phyloP scores from a whole-genome alignment of 164 flowering plant species.

The Cinnamomum chago region DNA sequence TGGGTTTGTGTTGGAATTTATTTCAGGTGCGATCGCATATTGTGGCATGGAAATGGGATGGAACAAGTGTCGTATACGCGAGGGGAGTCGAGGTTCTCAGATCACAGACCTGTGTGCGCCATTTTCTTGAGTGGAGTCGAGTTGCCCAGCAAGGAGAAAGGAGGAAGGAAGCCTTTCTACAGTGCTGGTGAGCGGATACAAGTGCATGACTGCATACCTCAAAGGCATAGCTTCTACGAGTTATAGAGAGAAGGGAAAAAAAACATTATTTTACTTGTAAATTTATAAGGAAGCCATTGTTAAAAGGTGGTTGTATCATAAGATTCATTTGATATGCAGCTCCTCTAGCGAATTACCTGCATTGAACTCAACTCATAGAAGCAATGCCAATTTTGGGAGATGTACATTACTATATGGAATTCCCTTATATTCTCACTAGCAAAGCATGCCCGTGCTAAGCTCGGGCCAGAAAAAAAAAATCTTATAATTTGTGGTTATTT shows the following conservation, averaged over 20 bases:
- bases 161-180: constrained; percentile 11
- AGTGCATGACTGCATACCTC: constrained; percentile 18
- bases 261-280: no score
- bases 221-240: constrained; percentile 30
- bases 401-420: no score
- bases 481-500: no score
- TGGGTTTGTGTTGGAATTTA: background rate
- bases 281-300: no score
- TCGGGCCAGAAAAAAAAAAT: no score
- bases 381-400: no score
- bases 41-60: constrained; percentile 80
- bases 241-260: constrained; percentile 6
- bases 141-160: constrained; percentile 6
- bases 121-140: constrained; percentile 38
- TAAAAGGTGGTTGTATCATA: no score
- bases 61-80: constrained; percentile 74
- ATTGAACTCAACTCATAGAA: no score
- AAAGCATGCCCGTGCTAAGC: no score
- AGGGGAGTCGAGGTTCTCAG: constrained; percentile 91
- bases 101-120: constrained; percentile 91
- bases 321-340: no score
- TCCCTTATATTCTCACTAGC: no score
- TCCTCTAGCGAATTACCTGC: no score
- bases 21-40: constrained; percentile 89
- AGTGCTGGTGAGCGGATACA: constrained; percentile 7